A percentile compares a stretch with the other conserved stretches of the same genome.
Evolutionary conservation across 2,329 filamentous ascomycete species (phyloP).

Genomic region (Colletotrichum sp.): DNA sequence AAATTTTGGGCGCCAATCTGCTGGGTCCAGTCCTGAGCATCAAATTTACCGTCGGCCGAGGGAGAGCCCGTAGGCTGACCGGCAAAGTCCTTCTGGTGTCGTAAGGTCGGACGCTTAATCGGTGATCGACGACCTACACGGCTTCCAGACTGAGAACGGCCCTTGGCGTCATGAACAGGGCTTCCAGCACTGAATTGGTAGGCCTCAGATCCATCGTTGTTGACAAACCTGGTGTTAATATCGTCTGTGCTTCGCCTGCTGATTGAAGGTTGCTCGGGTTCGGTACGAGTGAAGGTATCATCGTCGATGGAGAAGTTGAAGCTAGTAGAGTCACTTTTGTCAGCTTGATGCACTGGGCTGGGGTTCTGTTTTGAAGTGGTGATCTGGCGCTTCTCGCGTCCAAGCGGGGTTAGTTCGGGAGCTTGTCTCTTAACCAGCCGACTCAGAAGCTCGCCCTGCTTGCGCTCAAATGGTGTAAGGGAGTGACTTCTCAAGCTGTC

Average conservation of each 20-base stretch:
- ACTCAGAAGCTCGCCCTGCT: constrained; percentile 41
- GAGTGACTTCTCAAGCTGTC: constrained; percentile 19
- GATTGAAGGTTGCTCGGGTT: constrained; percentile 44
- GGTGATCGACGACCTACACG: constrained; percentile 46
- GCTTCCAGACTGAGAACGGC: constrained; percentile 42
- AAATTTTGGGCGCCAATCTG: constrained; percentile 61
- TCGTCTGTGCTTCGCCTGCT: constrained; percentile 59
- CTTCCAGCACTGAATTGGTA: constrained; percentile 60
- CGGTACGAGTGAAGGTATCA: constrained; percentile 40
- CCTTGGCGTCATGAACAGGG: constrained; percentile 33
- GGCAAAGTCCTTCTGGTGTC: constrained; percentile 25
- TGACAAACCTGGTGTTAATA: constrained; percentile 65
- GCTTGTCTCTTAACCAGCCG: constrained; percentile 37
- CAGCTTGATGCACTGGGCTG: constrained; percentile 28
- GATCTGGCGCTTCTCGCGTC: constrained; percentile 8
- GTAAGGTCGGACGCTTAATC: constrained; percentile 29
- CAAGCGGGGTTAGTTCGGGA: constrained; percentile 11
- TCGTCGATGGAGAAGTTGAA: constrained; percentile 54
- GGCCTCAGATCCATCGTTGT: constrained; percentile 46
- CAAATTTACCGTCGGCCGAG: constrained; percentile 41
- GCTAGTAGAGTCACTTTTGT: constrained; percentile 43
- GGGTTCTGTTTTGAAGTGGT: neutral
- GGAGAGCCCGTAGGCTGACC: constrained; percentile 2
- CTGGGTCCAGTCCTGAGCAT: constrained; percentile 57
- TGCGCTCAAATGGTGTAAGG: constrained; percentile 42